Evolutionary conservation across 345 rosid genomes (phyloP).

Genomic region (Citrus inodora): DNA sequence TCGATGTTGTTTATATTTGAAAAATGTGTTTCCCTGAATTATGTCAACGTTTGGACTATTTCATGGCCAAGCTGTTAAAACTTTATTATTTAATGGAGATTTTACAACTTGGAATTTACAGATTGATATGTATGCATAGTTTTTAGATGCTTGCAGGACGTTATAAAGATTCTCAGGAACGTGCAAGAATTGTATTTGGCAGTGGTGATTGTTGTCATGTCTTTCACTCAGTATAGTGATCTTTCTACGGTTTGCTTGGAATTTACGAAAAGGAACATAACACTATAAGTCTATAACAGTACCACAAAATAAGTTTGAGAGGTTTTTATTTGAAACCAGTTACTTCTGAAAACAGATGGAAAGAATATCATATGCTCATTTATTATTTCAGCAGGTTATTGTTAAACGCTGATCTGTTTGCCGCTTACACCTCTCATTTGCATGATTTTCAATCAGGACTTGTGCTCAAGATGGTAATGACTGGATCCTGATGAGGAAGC

Average conservation of each 20-base stretch:
- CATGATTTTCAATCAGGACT: slow-evolving; percentile 22
- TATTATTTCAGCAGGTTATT: not conserved
- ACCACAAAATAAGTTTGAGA: not conserved
- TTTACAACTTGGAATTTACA: slow-evolving; percentile 28
- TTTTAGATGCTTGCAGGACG: slow-evolving; percentile 29
- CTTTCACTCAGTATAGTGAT: not conserved
- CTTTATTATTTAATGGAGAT: slow-evolving; percentile 1
- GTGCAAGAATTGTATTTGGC: slow-evolving; percentile 12
- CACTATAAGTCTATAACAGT: not conserved
- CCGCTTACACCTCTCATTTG: not conserved
- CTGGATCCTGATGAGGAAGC: slow-evolving; percentile 22
- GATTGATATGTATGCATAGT: slow-evolving; percentile 83
- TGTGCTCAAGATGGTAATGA: slow-evolving; percentile 30
- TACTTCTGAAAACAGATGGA: not conserved
- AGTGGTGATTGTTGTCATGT: slow-evolving; percentile 2
- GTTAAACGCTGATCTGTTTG: not conserved
- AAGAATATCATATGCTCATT: not conserved
- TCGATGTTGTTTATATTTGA: not conserved
- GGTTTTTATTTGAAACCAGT: not conserved
- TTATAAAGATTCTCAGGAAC: slow-evolving; percentile 6
- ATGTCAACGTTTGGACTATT: not conserved
- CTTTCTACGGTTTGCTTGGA: not conserved
- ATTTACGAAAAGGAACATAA: not conserved
- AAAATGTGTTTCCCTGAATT: not conserved
- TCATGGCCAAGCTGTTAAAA: slow-evolving; percentile 20